These are phyloP conservation scores for Claviceps digitariae DNA, from an alignment of 2,329 filamentous ascomycete genomes.

Conservation along the genomic window DNA sequence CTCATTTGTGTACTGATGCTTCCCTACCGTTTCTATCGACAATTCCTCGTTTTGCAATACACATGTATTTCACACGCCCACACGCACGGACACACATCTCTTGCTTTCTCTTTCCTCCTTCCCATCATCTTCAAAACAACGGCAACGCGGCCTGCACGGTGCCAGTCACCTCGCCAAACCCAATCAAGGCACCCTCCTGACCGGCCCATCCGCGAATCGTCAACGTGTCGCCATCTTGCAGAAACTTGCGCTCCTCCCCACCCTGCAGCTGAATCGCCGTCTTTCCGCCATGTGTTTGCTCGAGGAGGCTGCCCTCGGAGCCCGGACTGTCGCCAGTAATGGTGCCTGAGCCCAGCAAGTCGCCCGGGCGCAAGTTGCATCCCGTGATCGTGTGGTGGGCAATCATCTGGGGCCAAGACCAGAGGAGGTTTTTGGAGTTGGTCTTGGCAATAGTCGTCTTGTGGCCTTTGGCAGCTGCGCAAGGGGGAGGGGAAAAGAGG, in stretches of 20 bases:
- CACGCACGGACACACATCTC: not conserved
- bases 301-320: slow-evolving; percentile 55
- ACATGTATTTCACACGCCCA: no score
- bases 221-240: slow-evolving; percentile 62
- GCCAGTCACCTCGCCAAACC: slow-evolving; percentile 62
- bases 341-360: slow-evolving; percentile 66
- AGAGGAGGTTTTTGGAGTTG: slow-evolving; percentile 42
- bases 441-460: slow-evolving; percentile 21
- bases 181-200: slow-evolving; percentile 52
- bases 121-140: slow-evolving; percentile 16
- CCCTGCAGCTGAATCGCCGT: slow-evolving; percentile 44
- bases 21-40: no score
- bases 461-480: slow-evolving; percentile 17
- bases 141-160: slow-evolving; percentile 31
- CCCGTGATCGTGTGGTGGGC: slow-evolving; percentile 68
- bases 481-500: not conserved
- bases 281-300: slow-evolving; percentile 60
- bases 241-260: slow-evolving; percentile 55
- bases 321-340: slow-evolving; percentile 53
- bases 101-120: not conserved
- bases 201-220: slow-evolving; percentile 53
- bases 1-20: no score
- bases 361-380: slow-evolving; percentile 60
- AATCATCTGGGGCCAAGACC: slow-evolving; percentile 75
- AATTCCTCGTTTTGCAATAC: no score